Percentiles rank a stretch among this genome's conserved stretches.
These are phyloP conservation scores for Trametes hirsuta DNA, from an alignment of 1,284 basidiomycete species.

Conservation along the genomic window DNA sequence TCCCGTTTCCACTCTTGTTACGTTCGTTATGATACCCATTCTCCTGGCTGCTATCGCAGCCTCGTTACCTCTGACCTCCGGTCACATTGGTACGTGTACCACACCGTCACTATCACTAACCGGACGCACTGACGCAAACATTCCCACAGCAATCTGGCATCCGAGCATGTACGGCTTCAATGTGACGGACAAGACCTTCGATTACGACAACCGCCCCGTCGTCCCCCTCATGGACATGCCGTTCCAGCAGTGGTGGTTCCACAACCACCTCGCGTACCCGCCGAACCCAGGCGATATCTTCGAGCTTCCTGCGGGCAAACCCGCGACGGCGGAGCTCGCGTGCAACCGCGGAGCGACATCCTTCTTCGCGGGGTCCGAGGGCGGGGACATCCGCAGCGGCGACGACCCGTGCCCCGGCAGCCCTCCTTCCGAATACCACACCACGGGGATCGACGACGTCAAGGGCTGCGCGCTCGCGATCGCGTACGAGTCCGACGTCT, in stretches of 20 bases:
- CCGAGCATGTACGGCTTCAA: conserved; percentile 58
- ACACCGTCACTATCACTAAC: neutral
- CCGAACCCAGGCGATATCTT: conserved; percentile 61
- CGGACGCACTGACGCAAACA: neutral
- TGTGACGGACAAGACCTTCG: conserved; percentile 53
- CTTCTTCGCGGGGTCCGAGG: conserved; percentile 53
- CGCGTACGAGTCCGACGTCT: conserved; percentile 66
- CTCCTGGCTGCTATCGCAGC: conserved; percentile 26
- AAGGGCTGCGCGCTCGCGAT: conserved; percentile 74
- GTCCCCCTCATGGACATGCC: conserved; percentile 44
- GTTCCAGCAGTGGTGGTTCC: conserved; percentile 77
- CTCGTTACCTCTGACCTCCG: conserved; percentile 29
- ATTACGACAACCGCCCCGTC: conserved; percentile 46
- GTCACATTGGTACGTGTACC: conserved; percentile 25
- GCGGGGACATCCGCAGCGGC: conserved; percentile 49
- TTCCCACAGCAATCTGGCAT: conserved; percentile 36
- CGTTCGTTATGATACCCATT: conserved; percentile 14
- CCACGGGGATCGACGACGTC: conserved; percentile 55
- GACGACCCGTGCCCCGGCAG: conserved; percentile 54
- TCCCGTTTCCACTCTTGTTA: neutral
- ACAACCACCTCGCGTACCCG: conserved; percentile 61
- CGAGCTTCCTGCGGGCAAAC: conserved; percentile 57
- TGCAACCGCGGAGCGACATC: conserved; percentile 64
- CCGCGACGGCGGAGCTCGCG: conserved; percentile 56
- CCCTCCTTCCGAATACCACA: conserved; percentile 53